Conservation (phyloP, 2,329 filamentous ascomycete genomes). For the Talaromyces sp. region DNA sequence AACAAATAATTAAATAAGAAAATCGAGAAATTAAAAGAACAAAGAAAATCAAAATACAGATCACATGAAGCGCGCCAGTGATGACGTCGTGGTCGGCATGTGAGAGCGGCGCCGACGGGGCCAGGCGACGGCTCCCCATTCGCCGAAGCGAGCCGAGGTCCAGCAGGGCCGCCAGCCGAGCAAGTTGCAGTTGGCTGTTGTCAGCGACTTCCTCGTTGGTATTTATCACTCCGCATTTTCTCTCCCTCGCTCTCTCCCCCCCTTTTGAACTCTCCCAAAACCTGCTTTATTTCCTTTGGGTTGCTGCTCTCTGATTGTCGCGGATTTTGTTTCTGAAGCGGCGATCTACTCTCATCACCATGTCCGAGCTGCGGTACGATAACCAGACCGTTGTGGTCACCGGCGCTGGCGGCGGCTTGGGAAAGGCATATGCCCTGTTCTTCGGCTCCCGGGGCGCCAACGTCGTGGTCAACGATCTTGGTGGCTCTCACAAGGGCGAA, state of each 20-base stretch:
- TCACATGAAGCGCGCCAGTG: not conserved
- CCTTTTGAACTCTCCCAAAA: not conserved
- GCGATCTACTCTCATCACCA: conserved; percentile 22
- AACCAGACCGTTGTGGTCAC: conserved; percentile 86
- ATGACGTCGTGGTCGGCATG: not conserved
- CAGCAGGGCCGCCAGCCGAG: not conserved
- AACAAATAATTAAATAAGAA: not conserved
- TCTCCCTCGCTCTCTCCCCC: not conserved
- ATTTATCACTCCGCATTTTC: not conserved
- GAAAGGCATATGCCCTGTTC: conserved; percentile 79
- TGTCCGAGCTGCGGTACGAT: conserved; percentile 77
- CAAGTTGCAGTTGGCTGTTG: not conserved
- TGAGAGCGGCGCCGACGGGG: not conserved
- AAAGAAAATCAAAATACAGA: not conserved
- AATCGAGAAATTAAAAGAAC: not conserved
- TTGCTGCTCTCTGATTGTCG: not conserved
- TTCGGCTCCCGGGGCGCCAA: conserved; percentile 88
- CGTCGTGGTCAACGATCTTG: conserved; percentile 95
- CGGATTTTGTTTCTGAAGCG: not conserved
- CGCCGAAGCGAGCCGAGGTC: not conserved
- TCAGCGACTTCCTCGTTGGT: not conserved
- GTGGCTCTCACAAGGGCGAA: conserved; percentile 88
- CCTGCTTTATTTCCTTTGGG: not conserved
- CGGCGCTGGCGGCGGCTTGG: conserved; percentile 75
- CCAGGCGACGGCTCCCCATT: not conserved